Conservation (phyloP, 306 rosid species). For the Quercus variabilis region DNA sequence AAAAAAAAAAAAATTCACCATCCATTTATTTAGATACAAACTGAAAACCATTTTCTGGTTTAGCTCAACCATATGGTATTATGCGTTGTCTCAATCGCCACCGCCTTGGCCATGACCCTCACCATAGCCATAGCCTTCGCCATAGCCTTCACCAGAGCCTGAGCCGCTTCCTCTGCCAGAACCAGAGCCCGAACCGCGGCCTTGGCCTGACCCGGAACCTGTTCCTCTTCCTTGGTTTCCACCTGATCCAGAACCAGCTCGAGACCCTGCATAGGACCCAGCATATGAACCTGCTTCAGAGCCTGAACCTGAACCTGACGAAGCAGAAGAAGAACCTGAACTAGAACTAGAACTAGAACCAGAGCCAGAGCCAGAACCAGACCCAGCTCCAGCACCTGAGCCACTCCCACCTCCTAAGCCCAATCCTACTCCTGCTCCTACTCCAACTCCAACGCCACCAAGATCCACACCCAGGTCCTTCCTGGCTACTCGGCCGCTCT, state of each 20-base stretch:
- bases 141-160: background rate
- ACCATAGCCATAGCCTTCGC: slow-evolving; percentile 32
- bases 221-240: background rate
- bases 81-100: slow-evolving; percentile 29
- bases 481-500: slow-evolving; percentile 36
- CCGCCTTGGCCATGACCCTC: slow-evolving; percentile 38
- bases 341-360: slow-evolving; percentile 47
- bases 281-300: slow-evolving; percentile 37
- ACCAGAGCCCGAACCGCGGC: background rate
- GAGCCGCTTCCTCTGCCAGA: slow-evolving; percentile 15
- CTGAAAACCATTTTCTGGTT: slow-evolving; percentile 2
- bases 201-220: background rate
- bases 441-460: slow-evolving; percentile 50
- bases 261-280: slow-evolving; percentile 36
- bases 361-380: slow-evolving; percentile 38
- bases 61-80: background rate
- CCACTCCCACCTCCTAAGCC: slow-evolving; percentile 53
- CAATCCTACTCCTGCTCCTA: slow-evolving; percentile 44
- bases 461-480: slow-evolving; percentile 52
- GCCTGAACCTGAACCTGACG: slow-evolving; percentile 42
- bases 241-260: slow-evolving; percentile 42
- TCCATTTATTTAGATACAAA: slow-evolving; percentile 18
- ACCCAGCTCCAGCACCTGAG: slow-evolving; percentile 44
- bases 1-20: background rate
- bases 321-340: slow-evolving; percentile 42